Evolutionary conservation across 2,329 filamentous ascomycete genomes (phyloP).

Genomic region (Alternaria sp.): DNA sequence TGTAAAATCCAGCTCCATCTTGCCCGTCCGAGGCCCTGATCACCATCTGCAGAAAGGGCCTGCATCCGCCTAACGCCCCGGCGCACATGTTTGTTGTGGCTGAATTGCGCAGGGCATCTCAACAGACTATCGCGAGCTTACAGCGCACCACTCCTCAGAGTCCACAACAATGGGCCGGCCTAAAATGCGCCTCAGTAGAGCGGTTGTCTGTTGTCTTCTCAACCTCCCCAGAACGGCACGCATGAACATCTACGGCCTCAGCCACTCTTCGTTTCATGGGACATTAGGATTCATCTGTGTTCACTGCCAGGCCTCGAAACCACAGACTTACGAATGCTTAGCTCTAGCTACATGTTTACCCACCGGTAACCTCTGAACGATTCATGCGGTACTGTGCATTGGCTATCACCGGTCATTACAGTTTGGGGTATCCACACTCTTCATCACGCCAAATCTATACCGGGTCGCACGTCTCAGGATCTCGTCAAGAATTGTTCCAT

Average conservation of each 20-base stretch:
- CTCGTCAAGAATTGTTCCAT: background rate
- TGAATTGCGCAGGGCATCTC: background rate
- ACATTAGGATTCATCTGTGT: conserved; percentile 28
- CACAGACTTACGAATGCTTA: conserved; percentile 34
- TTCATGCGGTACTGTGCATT: background rate
- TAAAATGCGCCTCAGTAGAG: background rate
- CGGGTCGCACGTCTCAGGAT: background rate
- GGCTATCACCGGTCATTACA: background rate
- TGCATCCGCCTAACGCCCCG: conserved; percentile 11
- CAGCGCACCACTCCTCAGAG: background rate
- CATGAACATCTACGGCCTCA: conserved; percentile 23
- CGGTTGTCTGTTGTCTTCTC: background rate
- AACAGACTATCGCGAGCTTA: background rate
- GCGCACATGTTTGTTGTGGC: conserved; percentile 3
- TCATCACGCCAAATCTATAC: background rate
- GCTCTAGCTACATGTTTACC: conserved; percentile 15
- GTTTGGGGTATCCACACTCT: background rate
- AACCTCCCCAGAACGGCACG: conserved; percentile 2
- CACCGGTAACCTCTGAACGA: conserved; percentile 2
- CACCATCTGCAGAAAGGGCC: conserved; percentile 9
- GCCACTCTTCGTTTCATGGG: conserved; percentile 35
- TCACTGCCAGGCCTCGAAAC: conserved; percentile 38
- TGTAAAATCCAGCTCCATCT: conserved; percentile 21
- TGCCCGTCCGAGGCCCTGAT: conserved; percentile 11
- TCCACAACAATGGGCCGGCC: background rate